Evolutionary conservation across 371 early-diverging fungal species (phyloP), one percentile per base, ranked within the genome.

Genomic region (Mortierella sp.): DNA sequence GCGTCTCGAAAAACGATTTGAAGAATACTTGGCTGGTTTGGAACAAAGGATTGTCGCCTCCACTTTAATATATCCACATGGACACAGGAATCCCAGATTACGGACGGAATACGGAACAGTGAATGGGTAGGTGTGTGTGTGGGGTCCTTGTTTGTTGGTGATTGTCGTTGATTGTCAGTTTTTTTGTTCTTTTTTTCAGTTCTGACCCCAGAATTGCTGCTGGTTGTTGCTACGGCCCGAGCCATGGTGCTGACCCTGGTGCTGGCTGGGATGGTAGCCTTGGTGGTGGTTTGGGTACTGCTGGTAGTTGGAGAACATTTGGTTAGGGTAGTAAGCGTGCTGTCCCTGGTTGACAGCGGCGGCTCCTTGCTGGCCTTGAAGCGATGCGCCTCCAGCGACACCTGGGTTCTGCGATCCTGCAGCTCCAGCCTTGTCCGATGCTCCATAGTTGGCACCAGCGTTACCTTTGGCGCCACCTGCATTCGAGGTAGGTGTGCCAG

Each of bases 161-260:
- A n/a, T n/a, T n/a, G n/a, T n/a, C n/a, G n/a, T n/a, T n/a, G n/a
- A n/a, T n/a, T n/a, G n/a, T n/a, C n/a, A n/a, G n/a, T n/a, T n/a
- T n/a, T 46, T 46, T 19, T 46, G 47, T 8, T 7, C 8, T 19
- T 46, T 46, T 46, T 46, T 28, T 54, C 63, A 74, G 68, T 63
- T 73, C 63, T 67, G 63, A 22, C 60, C 19, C 74, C 74, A 73
- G 60, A 67, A 73, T 52, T 73, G 73, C 43, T 72, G 73, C 41
- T 67, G 56, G 54, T 55, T 63, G 49, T 59, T 66, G 59, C 51
- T 59, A 25, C 73, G 67, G 21, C 65, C 65, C 19, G 62, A 57
- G 21, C 54, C 73, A n/a, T 67, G 67, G 46, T 72, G 73, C 57
- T 72, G 73, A 10, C 67, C 73, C 55, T 62, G 67, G 44, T 64